phyloP scores from a whole-genome alignment of 2,329 filamentous ascomycete genomes.

The Paraphoma sp. region DNA sequence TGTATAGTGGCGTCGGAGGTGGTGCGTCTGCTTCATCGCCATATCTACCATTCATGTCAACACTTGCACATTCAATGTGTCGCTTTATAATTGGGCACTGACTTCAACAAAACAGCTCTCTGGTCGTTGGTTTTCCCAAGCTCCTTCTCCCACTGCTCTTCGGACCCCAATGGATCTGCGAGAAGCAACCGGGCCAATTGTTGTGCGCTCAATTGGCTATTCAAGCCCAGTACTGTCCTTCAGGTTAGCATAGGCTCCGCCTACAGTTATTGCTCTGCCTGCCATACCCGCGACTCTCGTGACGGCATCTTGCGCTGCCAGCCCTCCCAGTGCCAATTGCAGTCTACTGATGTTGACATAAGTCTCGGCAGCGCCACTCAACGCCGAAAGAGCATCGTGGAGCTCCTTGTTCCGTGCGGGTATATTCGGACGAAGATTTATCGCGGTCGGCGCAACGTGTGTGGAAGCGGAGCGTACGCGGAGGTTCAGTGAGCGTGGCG shows the following conservation, averaged over 20 bases:
- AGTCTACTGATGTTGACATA: conserved; percentile 73
- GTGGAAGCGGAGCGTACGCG: conserved; percentile 46
- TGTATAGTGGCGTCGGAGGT: conserved; percentile 60
- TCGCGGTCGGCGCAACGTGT: conserved; percentile 59
- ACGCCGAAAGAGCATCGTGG: conserved; percentile 63
- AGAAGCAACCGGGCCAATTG: conserved; percentile 69
- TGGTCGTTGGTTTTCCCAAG: conserved; percentile 44
- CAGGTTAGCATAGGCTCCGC: conserved; percentile 17
- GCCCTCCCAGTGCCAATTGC: conserved; percentile 72
- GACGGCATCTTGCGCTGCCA: conserved; percentile 61
- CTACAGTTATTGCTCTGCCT: conserved; percentile 13
- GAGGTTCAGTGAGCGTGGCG: conserved; percentile 17
- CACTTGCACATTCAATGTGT: not conserved
- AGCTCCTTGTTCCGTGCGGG: conserved; percentile 63
- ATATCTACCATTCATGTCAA: conserved; percentile 53
- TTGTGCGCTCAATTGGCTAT: conserved; percentile 62
- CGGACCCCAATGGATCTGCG: conserved; percentile 53
- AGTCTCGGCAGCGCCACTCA: conserved; percentile 67
- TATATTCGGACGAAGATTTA: conserved; percentile 61
- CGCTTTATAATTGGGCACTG: conserved; percentile 3
- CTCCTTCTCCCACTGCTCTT: conserved; percentile 53
- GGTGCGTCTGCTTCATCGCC: conserved; percentile 58
- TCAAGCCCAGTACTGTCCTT: conserved; percentile 56
- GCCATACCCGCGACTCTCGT: conserved; percentile 62
- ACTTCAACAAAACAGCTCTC: conserved; percentile 51